Conservation (phyloP, 176 grass and related monocot genomes). For the Cenchrus fungigraminus region DNA sequence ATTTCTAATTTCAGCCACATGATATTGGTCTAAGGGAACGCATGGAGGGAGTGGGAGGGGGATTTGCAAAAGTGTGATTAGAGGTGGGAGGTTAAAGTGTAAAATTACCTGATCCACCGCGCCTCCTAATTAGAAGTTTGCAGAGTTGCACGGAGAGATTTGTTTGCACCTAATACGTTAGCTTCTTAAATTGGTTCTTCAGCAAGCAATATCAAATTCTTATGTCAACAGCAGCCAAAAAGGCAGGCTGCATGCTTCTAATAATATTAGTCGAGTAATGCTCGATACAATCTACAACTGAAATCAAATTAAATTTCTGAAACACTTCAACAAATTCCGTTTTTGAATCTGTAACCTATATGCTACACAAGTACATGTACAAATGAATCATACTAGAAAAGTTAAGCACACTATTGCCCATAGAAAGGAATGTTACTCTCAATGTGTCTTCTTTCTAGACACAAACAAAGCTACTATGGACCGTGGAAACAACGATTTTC, state of each 20-base stretch:
- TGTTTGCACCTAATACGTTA: too few relatives aligned
- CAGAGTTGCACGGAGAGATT: too few relatives aligned
- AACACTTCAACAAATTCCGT: conserved; percentile 2
- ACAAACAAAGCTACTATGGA: conserved; percentile 59
- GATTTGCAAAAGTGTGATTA: too few relatives aligned
- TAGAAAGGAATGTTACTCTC: conserved; percentile 24
- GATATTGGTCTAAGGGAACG: too few relatives aligned
- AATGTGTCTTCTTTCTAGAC: conserved; percentile 68
- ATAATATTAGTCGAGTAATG: not conserved
- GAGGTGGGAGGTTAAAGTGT: too few relatives aligned
- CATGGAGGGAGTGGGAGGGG: too few relatives aligned
- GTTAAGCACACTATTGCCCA: not conserved
- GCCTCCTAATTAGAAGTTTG: too few relatives aligned
- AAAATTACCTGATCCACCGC: too few relatives aligned
- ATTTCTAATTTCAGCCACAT: too few relatives aligned
- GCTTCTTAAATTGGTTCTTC: not conserved
- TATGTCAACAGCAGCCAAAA: not conserved
- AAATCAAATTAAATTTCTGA: conserved; percentile 19
- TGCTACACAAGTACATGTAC: conserved; percentile 48
- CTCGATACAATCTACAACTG: not conserved
- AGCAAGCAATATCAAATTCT: not conserved
- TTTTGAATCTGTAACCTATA: conserved; percentile 21
- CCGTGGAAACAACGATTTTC: conserved; percentile 59
- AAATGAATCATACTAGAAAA: conserved; percentile 31
- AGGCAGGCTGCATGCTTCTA: not conserved